Percentiles rank a stretch among this genome's conserved stretches.
Evolutionary conservation across 1,284 basidiomycete genomes (phyloP).

Genomic region (Coniferiporia weirii): DNA sequence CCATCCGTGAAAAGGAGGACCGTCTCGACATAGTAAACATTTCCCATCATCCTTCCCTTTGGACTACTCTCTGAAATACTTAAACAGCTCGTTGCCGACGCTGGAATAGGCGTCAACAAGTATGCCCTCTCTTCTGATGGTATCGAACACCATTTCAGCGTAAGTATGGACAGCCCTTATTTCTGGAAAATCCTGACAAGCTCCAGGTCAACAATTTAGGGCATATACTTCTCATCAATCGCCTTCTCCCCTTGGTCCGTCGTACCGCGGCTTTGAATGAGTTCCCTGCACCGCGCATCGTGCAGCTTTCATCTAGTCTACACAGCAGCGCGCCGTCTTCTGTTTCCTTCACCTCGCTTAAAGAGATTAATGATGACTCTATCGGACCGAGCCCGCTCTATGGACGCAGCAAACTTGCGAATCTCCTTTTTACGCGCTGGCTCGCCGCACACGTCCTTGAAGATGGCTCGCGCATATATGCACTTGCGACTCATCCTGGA

Average conservation of each 20-base stretch:
- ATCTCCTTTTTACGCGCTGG: constrained; percentile 31
- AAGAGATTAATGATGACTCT: too few species aligned
- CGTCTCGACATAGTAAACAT: constrained; percentile 30
- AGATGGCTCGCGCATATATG: constrained; percentile 31
- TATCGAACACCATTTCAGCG: constrained; percentile 35
- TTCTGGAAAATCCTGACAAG: constrained; percentile 5
- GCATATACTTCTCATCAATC: constrained; percentile 41
- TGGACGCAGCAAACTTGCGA: constrained; percentile 39
- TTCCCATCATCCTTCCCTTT: constrained; percentile 24
- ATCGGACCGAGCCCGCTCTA: constrained; percentile 32
- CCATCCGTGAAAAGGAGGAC: constrained; percentile 29
- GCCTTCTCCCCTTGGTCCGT: constrained; percentile 37
- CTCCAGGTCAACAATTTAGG: constrained; percentile 33
- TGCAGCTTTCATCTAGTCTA: constrained; percentile 29
- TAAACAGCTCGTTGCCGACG: constrained; percentile 34
- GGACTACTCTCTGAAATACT: neutral
- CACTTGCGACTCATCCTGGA: constrained; percentile 36
- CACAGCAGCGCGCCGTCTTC: constrained; percentile 9
- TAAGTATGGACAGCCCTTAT: constrained; percentile 8
- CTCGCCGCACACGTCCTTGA: constrained; percentile 29
- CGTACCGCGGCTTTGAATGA: constrained; percentile 23
- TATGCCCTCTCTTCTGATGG: constrained; percentile 35
- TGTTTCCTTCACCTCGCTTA: constrained; percentile 32
- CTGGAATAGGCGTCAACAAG: constrained; percentile 38
- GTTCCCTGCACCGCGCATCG: constrained; percentile 32